Base-by-base conservation (phyloP, 129 eudicot species). In the Escallonia rubra region DNA sequence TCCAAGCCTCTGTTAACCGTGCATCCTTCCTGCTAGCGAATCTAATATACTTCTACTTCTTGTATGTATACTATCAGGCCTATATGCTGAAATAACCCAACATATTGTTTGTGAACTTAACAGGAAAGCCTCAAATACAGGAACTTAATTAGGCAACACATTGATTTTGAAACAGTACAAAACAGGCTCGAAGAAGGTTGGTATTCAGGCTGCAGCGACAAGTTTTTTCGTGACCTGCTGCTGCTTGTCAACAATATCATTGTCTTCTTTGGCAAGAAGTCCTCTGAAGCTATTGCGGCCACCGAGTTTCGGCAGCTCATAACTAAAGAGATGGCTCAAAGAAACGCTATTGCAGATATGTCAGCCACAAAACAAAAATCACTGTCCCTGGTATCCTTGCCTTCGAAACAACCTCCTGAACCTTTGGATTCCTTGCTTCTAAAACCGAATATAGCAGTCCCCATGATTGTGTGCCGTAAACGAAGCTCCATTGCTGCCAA, bases 401-500 rank as follows among this genome's bases (percentile, higher is more conserved):
- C 67, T n/a, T 53, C 78, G 43, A 76, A 83, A 70, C 78, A 74
- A 47, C 88, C 80, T 39, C 15, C 72, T 0, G 87, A 87, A 42
- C 79, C 77, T 8, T 68, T 78, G 4, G 79, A 72, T 42, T 73
- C 82, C 15, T 61, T 80, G 69, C 74, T 75, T 38, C 73, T 76
- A 3, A 85, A 88, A 66, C 87, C 85, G 8, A 68, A 78, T n/a
- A 46, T 83, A 53, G 48, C 81, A 2, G 89, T 81, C 6, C 79
- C 86, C 10, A 65, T 83, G 41, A 79, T 81, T 4, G 96, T 78
- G 15, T 89, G 93, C 53, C 86, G 90, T 13, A 89, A 89, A 63
- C 62, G 93, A 50, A 89, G 93, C 78, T 89, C 96, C 6, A 74
- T 89, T 53, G 78, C 91, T 40, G 78, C 82, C 23, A 83, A 78